Base-by-base conservation (phyloP, 1,284 basidiomycete genomes). In the Leccinum insolens region DNA sequence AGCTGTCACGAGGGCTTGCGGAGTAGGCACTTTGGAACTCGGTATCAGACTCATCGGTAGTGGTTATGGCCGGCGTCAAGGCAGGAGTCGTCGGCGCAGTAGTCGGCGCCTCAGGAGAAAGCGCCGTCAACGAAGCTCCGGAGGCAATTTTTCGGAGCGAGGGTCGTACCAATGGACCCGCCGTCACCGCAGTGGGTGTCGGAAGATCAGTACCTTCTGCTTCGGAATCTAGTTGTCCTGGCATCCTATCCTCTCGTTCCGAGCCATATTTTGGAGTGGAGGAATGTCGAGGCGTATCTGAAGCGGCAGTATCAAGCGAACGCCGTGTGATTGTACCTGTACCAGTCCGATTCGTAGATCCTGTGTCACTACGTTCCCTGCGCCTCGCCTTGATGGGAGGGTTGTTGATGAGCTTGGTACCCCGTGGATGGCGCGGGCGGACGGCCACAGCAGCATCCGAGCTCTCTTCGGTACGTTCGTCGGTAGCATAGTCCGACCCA, bases 1-100 rank as follows among this genome's bases (percentile, higher is more conserved):
- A 88, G 73, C 89, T 91, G 62, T 82, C 85, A 3, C 90, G 84
- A 12, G 91, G 90, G 73, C 90, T 92, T 2, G 85, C 80, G 5
- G 91, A 93, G 77, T 92, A 93, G 49, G 92, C 92, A 71, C 92
- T 94, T 78, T 93, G 91, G 78, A 94, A 94, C 74, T 94, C 92
- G 17, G 90, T 90, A 73, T 94, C 92, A 39, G 92, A 93, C 71
- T 93, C 92, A 71, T 94, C 92, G 11, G 92, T 90, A 14, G 78
- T 79, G 46, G 82, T 80, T 22, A 82, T 72, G 2, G 78, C 78
- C 3, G 82, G 79, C 2, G 83, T 83, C 63, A 83, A 77, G 20
- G 82, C 80, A 20, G 83, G 82, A 4, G 81, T 81, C 37, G 78
- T 76, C 6, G 81, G 80, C 25, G 80, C 78, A 28, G 77, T 75